Evolutionary conservation across 176 grass and related monocot genomes (phyloP).

Genomic region (Bolboschoenus planiculmis): DNA sequence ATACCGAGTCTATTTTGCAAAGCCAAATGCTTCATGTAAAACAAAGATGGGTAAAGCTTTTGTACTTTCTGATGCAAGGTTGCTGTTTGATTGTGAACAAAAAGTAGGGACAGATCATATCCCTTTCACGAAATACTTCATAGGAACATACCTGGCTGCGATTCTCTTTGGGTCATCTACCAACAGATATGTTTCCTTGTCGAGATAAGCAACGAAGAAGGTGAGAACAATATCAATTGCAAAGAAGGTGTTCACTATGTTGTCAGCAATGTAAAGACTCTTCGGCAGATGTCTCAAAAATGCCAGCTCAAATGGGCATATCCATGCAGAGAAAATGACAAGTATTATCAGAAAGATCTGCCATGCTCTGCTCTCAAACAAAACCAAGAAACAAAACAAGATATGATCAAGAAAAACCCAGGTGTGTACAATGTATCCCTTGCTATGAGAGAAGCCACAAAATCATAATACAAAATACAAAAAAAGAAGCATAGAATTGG

Average conservation of each 20-base stretch:
- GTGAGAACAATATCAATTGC: conserved; percentile 85
- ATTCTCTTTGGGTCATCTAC: conserved; percentile 72
- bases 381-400: conserved; percentile 19
- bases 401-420: conserved; percentile 10
- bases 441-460: background rate
- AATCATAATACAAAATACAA: conserved; percentile 11
- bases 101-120: background rate
- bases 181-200: conserved; percentile 66
- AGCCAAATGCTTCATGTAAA: background rate
- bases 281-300: conserved; percentile 51
- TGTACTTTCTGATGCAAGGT: background rate
- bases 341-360: conserved; percentile 62
- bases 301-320: conserved; percentile 72
- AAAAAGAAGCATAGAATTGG: conserved; percentile 4
- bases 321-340: conserved; percentile 84
- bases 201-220: conserved; percentile 82
- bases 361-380: conserved; percentile 40
- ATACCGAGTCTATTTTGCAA: background rate
- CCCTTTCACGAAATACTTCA: background rate
- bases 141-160: conserved; percentile 53
- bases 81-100: background rate
- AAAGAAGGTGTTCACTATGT: conserved; percentile 68
- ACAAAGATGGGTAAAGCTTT: background rate
- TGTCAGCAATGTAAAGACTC: conserved; percentile 46
- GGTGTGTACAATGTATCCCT: background rate